phyloP scores from a whole-genome alignment of 768 basidiomycete species.

The Suillus variegatus region DNA sequence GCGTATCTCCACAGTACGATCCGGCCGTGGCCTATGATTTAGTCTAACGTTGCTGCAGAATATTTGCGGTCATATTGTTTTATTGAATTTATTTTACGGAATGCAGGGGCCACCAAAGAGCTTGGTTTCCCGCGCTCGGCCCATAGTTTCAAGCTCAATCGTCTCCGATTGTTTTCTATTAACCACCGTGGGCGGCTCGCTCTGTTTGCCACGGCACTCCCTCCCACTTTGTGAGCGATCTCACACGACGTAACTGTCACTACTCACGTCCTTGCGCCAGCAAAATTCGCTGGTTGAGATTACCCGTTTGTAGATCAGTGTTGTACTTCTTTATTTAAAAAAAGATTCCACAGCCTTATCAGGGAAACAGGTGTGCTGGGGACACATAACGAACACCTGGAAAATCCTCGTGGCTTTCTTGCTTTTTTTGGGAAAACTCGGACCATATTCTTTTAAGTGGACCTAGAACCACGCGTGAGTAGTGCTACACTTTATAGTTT shows the following conservation, averaged over 20 bases:
- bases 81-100: conserved; percentile 2
- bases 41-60: not conserved
- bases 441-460: not conserved
- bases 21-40: not conserved
- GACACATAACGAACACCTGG: not conserved
- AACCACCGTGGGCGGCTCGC: not conserved
- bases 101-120: not conserved
- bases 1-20: not conserved
- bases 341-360: not conserved
- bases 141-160: conserved; percentile 4
- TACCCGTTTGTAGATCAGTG: not conserved
- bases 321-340: too few relatives aligned
- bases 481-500: not conserved
- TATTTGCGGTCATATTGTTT: not conserved
- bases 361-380: not conserved
- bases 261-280: not conserved
- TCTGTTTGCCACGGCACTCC: not conserved
- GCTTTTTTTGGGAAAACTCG: not conserved
- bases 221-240: not conserved
- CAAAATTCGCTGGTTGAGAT: not conserved
- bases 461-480: not conserved
- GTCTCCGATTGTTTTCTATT: conserved; percentile 3
- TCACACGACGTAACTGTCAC: not conserved
- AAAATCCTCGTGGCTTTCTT: not conserved
- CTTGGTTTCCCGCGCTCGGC: conserved; percentile 1